Evolutionary conservation across 23 red algal species (phyloP).

Genomic region (Pyropia haitanensis): DNA sequence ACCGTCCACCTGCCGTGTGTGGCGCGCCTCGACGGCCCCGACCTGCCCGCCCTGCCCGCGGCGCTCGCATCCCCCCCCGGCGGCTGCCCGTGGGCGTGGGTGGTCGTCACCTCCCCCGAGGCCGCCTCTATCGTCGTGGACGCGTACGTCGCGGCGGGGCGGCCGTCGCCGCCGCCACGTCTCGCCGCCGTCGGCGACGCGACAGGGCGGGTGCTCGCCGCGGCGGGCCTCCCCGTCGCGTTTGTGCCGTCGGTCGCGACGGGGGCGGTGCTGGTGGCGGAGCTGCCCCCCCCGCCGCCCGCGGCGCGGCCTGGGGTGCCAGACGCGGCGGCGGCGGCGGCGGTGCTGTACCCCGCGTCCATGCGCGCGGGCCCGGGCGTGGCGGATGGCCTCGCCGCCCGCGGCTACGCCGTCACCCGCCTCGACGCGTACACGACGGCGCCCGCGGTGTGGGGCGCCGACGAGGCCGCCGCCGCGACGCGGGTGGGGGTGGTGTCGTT

Average conservation of each 20-base stretch:
- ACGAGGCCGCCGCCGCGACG: not conserved
- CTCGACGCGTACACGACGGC: conserved; percentile 56
- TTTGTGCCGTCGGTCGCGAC: conserved; percentile 76
- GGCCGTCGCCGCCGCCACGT: conserved; percentile 15
- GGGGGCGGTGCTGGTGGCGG: conserved; percentile 45
- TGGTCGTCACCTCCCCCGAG: conserved; percentile 56
- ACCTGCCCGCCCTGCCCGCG: conserved; percentile 18
- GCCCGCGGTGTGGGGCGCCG: conserved; percentile 7
- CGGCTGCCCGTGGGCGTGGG: conserved; percentile 9
- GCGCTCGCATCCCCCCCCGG: not conserved
- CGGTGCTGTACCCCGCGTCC: conserved; percentile 51
- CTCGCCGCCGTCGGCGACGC: conserved; percentile 42
- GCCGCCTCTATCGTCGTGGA: conserved; percentile 38
- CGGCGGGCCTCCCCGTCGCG: conserved; percentile 26
- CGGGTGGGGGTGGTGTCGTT: conserved; percentile 43
- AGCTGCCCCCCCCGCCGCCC: conserved; percentile 29
- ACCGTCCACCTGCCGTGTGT: conserved; percentile 33
- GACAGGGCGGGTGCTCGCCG: conserved; percentile 24
- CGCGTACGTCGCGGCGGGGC: conserved; percentile 22
- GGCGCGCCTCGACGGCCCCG: conserved; percentile 22
- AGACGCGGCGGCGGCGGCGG: not conserved
- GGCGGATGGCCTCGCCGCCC: conserved; percentile 27
- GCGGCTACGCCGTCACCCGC: conserved; percentile 27
- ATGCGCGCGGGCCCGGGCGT: conserved; percentile 23
- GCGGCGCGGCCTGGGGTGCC: not conserved